Evolutionary conservation across 257 asterid species (phyloP), one percentile per base, ranked within the genome.

Genomic region (Haberlea rhodopensis): DNA sequence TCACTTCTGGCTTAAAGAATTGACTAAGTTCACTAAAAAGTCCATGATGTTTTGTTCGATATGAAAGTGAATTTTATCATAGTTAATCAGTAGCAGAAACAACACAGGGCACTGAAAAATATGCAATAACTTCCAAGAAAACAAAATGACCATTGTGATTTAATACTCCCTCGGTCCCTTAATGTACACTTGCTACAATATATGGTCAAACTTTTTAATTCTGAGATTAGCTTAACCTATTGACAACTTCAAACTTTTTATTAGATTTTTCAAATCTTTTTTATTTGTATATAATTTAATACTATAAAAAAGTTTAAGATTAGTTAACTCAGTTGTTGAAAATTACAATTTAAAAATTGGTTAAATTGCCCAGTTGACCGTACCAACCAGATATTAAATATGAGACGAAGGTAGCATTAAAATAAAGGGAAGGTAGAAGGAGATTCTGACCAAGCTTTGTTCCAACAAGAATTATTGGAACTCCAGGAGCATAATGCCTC

Each of bases 371-470:
- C 11, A 37, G 16, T 37, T 37, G 20, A 15, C 19, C 18, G 6
- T 16, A 15, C 51, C n/a, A 43, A 43, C 51, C 51, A 13, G 9
- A 29, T 7, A 3, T 15, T 5, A 43, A 43, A 43, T 15, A 43
- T 43, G 48, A 43, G 51, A 43, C 19, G 5, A 8, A 43, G 8
- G 51, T 15, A 43, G 8, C 4, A 43, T 0, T 13, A 43, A 43
- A 20, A 70, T 64, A 46, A 32, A 28, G 57, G 31, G 15, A 26
- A 63, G 64, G n/a, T 32, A 48, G 62, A 20, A 46, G 37, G 60
- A 66, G 31, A 64, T 23, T 22, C 73, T 55, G 71, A 80, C 85
- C 85, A 37, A 77, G 82, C 68, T 80, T 77, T 53, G 85, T 77
- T 71, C 85, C 85, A 71, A 80, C 85, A 57, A 80, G 51, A 43